Base-by-base conservation (phyloP, 225 moss, liverwort and hornwort species). In the Neckera pumila region DNA sequence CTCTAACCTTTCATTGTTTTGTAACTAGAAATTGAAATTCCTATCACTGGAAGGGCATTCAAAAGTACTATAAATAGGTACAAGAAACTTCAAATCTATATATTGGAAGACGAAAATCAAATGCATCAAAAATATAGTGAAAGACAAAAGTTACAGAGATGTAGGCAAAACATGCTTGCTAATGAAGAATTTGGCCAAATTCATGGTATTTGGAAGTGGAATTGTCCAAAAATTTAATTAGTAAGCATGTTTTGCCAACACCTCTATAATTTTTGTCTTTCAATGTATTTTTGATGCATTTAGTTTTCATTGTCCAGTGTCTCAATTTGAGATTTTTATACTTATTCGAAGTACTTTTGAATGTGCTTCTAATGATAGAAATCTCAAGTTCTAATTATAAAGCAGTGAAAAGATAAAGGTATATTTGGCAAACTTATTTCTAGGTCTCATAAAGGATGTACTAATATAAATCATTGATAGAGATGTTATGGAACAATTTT, bases 101-200 rank as follows among this genome's bases (percentile, higher is more conserved):
- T 1, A 2, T 40, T 26, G 5, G 5, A 15, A 3, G 25, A 71
- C 9, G 2, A 26, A 15, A 26, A 26, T 26, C 42, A 42, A 16
- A 2, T 4, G 5, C 5, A 15, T 42, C 26, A 42, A 42, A 71
- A 71, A 13, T 8, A 23, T 1, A 4, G 1, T 70, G 8, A 25
- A 69, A 38, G 7, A 13, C 7, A 69, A n/a, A n/a, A 23, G 7
- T 22, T 38, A 7, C 25, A 23, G 8, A 69, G 4, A 4, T 69
- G 12, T 23, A 23, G 13, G 38, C 23, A 38, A 69, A 38, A 7
- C 7, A 38, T 0, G 0, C 0, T 66, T n/a, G 13, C 2, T 2
- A 22, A 23, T 69, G n/a, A 2, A 67, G 13, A 22, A 36, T 18
- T 36, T 36, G 66, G 16, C 14, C 9, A 63, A 61, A 12, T 27